Evolutionary conservation across 495 filamentous ascomycete species (phyloP), one percentile per base, ranked within the genome.

Genomic region (Aspergillus steynii): DNA sequence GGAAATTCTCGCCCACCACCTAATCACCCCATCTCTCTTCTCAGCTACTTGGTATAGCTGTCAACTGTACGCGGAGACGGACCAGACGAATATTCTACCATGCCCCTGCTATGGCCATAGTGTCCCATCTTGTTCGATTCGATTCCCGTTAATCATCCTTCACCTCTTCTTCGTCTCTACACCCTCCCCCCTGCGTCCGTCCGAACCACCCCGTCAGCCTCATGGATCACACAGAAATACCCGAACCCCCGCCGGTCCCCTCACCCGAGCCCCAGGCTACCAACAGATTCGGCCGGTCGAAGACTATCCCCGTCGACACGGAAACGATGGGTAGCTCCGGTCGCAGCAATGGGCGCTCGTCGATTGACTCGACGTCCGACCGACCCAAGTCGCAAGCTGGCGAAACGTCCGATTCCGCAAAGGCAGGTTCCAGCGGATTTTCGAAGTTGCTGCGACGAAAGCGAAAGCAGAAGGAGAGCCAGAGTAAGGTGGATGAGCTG

Each of bases 361-460:
- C 80, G 10, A 66, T 74, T 25, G 78, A 79, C 37, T 80, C 77
- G 15, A 74, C 65, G 2, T 59, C 63, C 27, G 81, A 84, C 60
- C 69, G 74, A 58, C 75, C 75, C 7, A 77, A 73, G 64, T 74
- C 74, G 37, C 79, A 80, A 58, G 69, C 73, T 49, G 76, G 74
- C 59, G 71, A 77, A 53, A 67, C 42, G 51, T 60, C 68, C 1
- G 74, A 80, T 66, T 65, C 71, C 60, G 65, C 64, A 54, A 79
- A 66, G 70, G 66, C 69, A 69, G 71, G 68, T 29, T 57, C 70
- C 59, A 78, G 72, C 71, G 77, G 78, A 34, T 76, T 85, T 48
- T 82, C 84, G 3, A 85, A 82, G 66, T 68, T 87, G 42, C 76
- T 87, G 15, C 74, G 81, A n/a, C 69, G 74, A 20, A 77, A 76